phyloP scores from a whole-genome alignment of 176 grass and related monocot species.

The Zizania latifolia region DNA sequence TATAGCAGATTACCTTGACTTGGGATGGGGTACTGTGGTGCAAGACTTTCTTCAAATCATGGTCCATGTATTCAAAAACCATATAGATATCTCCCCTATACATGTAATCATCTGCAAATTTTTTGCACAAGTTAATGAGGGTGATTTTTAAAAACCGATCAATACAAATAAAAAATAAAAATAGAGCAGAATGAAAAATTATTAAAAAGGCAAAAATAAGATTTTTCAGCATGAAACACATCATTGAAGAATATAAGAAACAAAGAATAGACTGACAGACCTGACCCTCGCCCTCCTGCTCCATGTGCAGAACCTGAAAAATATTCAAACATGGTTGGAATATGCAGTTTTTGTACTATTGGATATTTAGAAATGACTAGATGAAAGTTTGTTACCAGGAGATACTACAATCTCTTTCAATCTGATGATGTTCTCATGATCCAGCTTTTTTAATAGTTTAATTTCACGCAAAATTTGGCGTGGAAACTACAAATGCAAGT shows the following conservation, averaged over 20 bases:
- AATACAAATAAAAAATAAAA: neutral
- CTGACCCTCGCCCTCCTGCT: conserved; percentile 39
- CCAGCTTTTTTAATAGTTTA: conserved; percentile 79
- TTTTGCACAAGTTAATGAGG: neutral
- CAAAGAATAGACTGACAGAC: conserved; percentile 23
- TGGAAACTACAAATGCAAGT: conserved; percentile 56
- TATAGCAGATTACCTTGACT: conserved; percentile 41
- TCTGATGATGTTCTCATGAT: conserved; percentile 81
- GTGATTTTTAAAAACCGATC: neutral
- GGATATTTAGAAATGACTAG: conserved; percentile 16
- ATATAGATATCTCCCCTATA: conserved; percentile 82
- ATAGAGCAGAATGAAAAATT: neutral
- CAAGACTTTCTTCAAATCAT: conserved; percentile 73
- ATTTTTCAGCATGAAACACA: neutral
- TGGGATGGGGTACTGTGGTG: conserved; percentile 44
- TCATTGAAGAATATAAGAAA: conserved; percentile 16
- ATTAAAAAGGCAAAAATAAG: conserved; percentile 12
- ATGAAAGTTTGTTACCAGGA: conserved; percentile 55
- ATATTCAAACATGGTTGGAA: neutral
- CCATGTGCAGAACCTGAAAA: conserved; percentile 46
- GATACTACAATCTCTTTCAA: conserved; percentile 79
- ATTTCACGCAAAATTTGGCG: conserved; percentile 72
- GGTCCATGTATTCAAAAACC: conserved; percentile 90
- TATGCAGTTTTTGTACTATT: neutral
- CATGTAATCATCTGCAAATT: conserved; percentile 55